A percentile compares a stretch with the other conserved stretches of the same genome.
phyloP scores from a whole-genome alignment of 768 basidiomycete species.

The Naganishia randhawae region DNA sequence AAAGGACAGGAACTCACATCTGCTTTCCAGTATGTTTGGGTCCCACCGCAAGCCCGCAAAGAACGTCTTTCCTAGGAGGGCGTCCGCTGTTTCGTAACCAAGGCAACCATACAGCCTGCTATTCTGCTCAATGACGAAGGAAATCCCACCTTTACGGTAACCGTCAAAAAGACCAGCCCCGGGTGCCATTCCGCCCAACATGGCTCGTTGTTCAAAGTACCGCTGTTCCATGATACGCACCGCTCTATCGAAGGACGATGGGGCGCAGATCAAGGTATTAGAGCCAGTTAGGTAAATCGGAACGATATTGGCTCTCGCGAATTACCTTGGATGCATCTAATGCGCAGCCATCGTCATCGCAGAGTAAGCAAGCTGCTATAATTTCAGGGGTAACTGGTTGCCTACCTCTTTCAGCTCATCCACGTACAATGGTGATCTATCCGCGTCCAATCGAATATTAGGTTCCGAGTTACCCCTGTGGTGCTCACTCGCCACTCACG shows the following conservation, averaged over 20 bases:
- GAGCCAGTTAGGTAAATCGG: neutral
- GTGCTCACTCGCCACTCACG: slow-evolving; percentile 12
- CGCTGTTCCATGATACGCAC: slow-evolving; percentile 32
- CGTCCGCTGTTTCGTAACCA: slow-evolving; percentile 23
- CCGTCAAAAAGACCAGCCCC: slow-evolving; percentile 32
- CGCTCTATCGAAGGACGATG: neutral
- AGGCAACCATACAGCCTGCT: neutral
- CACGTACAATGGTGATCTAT: slow-evolving; percentile 30
- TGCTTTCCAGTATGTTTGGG: slow-evolving; percentile 17
- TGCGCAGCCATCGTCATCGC: neutral
- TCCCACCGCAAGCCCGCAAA: slow-evolving; percentile 31
- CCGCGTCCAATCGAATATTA: neutral
- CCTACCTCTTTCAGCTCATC: slow-evolving; percentile 34
- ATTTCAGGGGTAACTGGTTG: neutral
- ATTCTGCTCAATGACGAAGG: neutral
- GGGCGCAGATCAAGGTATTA: too few relatives aligned
- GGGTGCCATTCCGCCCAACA: slow-evolving; percentile 31
- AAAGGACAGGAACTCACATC: slow-evolving; percentile 18
- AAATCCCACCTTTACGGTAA: slow-evolving; percentile 28
- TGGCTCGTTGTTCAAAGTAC: slow-evolving; percentile 32
- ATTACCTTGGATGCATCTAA: slow-evolving; percentile 13
- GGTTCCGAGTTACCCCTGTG: neutral
- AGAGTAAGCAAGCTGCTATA: neutral
- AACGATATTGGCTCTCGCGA: neutral
- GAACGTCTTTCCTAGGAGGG: slow-evolving; percentile 29